Base-by-base conservation (phyloP, 495 filamentous ascomycete genomes). In the Hypomontagnella submonticulosa region DNA sequence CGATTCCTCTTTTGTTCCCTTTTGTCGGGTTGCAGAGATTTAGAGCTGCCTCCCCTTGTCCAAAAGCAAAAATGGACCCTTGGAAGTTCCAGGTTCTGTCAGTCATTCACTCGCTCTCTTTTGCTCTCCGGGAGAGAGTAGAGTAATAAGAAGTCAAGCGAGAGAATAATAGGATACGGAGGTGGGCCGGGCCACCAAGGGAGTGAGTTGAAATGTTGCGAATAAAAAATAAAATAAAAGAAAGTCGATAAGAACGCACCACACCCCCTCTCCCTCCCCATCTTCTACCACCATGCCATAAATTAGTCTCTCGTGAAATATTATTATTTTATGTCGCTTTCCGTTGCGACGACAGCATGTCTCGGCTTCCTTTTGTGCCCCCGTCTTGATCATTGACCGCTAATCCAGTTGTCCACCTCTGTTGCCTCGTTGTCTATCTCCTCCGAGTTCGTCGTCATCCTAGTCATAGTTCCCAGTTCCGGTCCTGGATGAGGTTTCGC, bases 241-340 rank as follows among this genome's bases (percentile, higher is more conserved):
- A 67, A 62, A 61, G 57, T 62, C 63, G 66, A 69, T 69, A 69
- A 69, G 66, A 69, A 56, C 60, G 66, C 66, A 63, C 66, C 66
- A 69, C 66, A 63, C 59, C 66, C 66, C 66, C 66, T 63, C 49
- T 43, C 49, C 33, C 57, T 66, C 49, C 23, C 6, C 59, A 49
- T 60, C 59, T 62, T 63, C 65, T 27, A 6, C 23, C 37, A 59
- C 55, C 44, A 56, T 63, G 20, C 55, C 50, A 48, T 63, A 56
- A 27, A 27, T 55, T 46, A 60, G 54, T 27, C 33, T 32, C 38
- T 40, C 56, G 30, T 57, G 11, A 43, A 62, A 51, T 36, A 59
- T 27, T 54, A 43, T 54, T 58, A 5, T 60, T 66, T 63, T 69
- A 69, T 63, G 66, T 69, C 66, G 66, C 60, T 60, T 60, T 49